Evolutionary conservation across 2,329 filamentous ascomycete species (phyloP), one percentile per base, ranked within the genome.

Genomic region (Metarhizium anisopliae): DNA sequence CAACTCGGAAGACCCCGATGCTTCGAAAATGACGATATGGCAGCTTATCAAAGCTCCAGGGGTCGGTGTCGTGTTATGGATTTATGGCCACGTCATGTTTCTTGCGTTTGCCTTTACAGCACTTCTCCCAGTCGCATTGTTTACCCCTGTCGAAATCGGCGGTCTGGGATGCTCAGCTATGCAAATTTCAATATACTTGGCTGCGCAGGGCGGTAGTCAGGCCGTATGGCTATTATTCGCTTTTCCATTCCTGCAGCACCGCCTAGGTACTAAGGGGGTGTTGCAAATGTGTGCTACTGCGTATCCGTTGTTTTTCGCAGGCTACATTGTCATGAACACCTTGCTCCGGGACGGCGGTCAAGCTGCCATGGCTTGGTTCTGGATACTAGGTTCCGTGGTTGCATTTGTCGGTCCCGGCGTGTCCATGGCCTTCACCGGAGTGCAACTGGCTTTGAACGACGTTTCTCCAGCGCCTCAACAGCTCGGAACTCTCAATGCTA

Each of bases 401-500:
- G 71, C 74, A 0, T n/a, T 88, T 0, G 10, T 72, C 8, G 85
- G 84, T 0, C 78, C 78, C 13, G 83, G 83, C 1, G 80, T 89
- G 0, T 78, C 77, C 51, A 90, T 89, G 86, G 75, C 78, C 2
- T 88, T 87, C 64, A 91, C 86, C 0, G 84, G 77, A 2, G 78
- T 85, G 1, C 87, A 92, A 72, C 81, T 93, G 8, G 83, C 83
- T 0, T 65, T 93, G 36, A 93, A 93, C 67, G 87, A 92, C 56
- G 81, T 87, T 2, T 78, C 84, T 0, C 89, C 89, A 0, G 82
- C 77, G 10, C 78, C 82, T 1, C 74, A 76, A 47, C 79, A 83
- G 0, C 73, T 93, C 10, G 88, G 85, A 0, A 90, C 83, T 0
- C 72, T 94, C 32, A 93, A 93, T 62, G 85, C 85, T 14, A 55